Evolutionary conservation across 305 asterid genomes (phyloP).

Genomic region (Nicotiana rustica): DNA sequence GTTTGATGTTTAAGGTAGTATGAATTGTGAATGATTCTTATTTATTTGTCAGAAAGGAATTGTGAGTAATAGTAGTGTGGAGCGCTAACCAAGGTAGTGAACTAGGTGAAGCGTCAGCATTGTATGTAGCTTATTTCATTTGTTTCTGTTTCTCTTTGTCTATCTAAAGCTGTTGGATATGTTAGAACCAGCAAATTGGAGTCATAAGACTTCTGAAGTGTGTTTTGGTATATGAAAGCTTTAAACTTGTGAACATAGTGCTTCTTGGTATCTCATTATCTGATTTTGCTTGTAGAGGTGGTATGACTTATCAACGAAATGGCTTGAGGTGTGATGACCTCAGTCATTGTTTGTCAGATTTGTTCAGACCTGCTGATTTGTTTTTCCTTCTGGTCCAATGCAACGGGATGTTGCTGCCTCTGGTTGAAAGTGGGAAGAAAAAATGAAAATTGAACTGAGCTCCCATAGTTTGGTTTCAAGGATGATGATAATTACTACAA

Average conservation of each 20-base stretch:
- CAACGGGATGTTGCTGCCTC: not conserved
- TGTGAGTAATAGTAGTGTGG: not conserved
- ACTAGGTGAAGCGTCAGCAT: not conserved
- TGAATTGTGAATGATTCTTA: slow-evolving; percentile 1
- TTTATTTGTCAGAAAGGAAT: not conserved
- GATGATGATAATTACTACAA: not conserved
- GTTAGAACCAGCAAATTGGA: not conserved
- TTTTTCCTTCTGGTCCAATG: not conserved
- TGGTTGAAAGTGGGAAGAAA: not conserved
- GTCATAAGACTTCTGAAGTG: not conserved
- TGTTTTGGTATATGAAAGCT: not conserved
- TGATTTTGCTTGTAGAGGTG: not conserved
- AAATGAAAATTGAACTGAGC: not conserved
- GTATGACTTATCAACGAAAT: not conserved
- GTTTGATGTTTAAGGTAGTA: slow-evolving; percentile 26
- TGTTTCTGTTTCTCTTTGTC: not conserved
- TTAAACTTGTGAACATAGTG: not conserved
- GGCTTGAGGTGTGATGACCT: not conserved
- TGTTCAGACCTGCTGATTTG: not conserved
- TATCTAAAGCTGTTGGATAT: not conserved
- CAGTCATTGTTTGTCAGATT: not conserved
- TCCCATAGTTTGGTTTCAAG: not conserved
- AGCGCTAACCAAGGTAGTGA: not conserved
- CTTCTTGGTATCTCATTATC: not conserved
- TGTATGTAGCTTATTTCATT: not conserved